Percentiles rank a stretch among this genome's conserved stretches.
phyloP scores from a whole-genome alignment of 495 filamentous ascomycete genomes.

The Talaromyces nanjingensis region DNA sequence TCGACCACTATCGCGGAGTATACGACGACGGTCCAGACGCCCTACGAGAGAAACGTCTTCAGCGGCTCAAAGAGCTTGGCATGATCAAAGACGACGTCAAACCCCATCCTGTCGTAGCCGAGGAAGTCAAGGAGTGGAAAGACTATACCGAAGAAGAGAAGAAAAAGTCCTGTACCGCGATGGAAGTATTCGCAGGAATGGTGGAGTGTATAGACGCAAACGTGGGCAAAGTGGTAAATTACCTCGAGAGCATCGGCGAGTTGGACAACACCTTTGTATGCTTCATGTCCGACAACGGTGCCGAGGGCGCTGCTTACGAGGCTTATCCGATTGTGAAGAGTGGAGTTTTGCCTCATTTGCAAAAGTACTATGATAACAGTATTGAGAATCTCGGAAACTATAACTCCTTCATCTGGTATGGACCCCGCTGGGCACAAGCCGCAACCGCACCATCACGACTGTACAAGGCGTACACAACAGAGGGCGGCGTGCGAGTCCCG shows the following conservation, averaged over 20 bases:
- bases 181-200: conserved; percentile 50
- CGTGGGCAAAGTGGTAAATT: conserved; percentile 38
- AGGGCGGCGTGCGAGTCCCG: conserved; percentile 45
- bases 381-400: conserved; percentile 43
- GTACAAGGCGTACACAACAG: conserved; percentile 45
- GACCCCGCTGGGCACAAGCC: conserved; percentile 49
- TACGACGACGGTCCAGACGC: conserved; percentile 35
- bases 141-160: conserved; percentile 32
- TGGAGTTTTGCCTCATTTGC: neutral
- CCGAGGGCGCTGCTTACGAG: conserved; percentile 30
- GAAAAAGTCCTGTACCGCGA: conserved; percentile 33
- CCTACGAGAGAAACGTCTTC: conserved; percentile 24
- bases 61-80: conserved; percentile 28
- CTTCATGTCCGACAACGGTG: conserved; percentile 50
- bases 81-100: conserved; percentile 26
- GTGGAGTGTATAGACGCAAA: conserved; percentile 45
- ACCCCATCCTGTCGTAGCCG: conserved; percentile 19
- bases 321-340: neutral
- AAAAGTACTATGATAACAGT: conserved; percentile 47
- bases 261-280: conserved; percentile 46
- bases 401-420: conserved; percentile 44
- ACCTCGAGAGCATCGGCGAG: conserved; percentile 41
- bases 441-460: conserved; percentile 45
- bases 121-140: conserved; percentile 24
- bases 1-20: conserved; percentile 23